These are phyloP conservation scores for Periconia macrospinosa DNA, from an alignment of 2,329 filamentous ascomycete species.

Conservation along the genomic window DNA sequence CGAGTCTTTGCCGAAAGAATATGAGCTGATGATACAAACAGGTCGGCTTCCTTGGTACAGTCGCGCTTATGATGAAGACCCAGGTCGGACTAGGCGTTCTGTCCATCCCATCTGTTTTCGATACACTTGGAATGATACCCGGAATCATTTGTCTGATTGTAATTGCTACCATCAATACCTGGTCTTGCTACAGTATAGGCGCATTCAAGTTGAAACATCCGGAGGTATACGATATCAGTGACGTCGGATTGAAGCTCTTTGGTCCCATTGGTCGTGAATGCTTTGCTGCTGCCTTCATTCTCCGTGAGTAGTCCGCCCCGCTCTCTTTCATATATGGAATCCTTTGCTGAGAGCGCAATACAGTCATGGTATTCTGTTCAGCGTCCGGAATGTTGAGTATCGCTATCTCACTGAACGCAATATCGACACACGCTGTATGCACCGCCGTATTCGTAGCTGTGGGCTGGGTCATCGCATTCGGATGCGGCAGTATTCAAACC, in stretches of 20 bases:
- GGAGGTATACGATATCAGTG: slow-evolving; percentile 61
- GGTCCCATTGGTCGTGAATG: slow-evolving; percentile 56
- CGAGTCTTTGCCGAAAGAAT: slow-evolving; percentile 49
- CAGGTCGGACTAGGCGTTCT: slow-evolving; percentile 48
- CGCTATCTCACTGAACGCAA: slow-evolving; percentile 38
- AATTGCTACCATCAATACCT: slow-evolving; percentile 50
- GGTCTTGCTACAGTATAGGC: slow-evolving; percentile 54
- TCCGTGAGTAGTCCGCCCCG: slow-evolving; percentile 32
- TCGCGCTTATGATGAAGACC: slow-evolving; percentile 34
- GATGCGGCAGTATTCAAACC: slow-evolving; percentile 47
- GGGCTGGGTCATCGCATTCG: slow-evolving; percentile 58
- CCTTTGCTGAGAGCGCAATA: not conserved
- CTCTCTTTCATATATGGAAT: slow-evolving; percentile 1
- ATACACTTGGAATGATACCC: slow-evolving; percentile 52
- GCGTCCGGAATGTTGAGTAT: slow-evolving; percentile 64
- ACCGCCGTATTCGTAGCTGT: slow-evolving; percentile 66
- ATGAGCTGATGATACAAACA: slow-evolving; percentile 8
- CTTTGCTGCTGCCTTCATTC: slow-evolving; percentile 39
- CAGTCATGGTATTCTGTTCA: not conserved
- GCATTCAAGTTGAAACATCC: slow-evolving; percentile 59
- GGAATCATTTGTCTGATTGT: slow-evolving; percentile 49
- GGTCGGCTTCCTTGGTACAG: slow-evolving; percentile 30
- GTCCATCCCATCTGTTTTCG: slow-evolving; percentile 52
- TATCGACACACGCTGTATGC: slow-evolving; percentile 65
- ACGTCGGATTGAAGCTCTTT: slow-evolving; percentile 58